Conservation (phyloP, 176 grass and related monocot species). For the Phoenix dactylifera region DNA sequence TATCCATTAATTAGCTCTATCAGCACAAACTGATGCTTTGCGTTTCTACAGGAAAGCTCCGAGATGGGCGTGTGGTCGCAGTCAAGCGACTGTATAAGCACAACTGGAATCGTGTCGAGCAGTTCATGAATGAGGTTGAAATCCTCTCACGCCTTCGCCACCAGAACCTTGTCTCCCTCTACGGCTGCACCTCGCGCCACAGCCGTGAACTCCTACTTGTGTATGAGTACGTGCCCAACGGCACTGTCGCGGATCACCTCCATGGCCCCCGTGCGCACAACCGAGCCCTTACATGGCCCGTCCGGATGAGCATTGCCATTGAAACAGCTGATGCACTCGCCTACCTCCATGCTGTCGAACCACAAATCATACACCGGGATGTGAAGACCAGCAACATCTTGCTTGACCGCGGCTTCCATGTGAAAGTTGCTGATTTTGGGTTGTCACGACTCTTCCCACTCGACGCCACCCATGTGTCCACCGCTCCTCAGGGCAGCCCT, state of each 20-base stretch:
- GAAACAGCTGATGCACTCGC: conserved; percentile 68
- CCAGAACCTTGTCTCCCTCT: no score
- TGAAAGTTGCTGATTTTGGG: conserved; percentile 86
- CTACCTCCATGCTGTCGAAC: conserved; percentile 60
- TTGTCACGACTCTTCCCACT: conserved; percentile 62
- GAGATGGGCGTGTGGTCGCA: conserved; percentile 65
- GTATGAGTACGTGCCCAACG: conserved; percentile 71
- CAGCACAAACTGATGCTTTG: not conserved
- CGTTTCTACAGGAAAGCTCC: conserved; percentile 42
- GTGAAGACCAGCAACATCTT: conserved; percentile 88
- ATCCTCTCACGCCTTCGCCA: no score
- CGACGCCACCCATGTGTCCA: conserved; percentile 83
- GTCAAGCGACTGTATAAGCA: conserved; percentile 86
- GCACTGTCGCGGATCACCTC: conserved; percentile 88
- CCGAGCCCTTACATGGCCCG: conserved; percentile 47
- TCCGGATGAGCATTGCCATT: conserved; percentile 69
- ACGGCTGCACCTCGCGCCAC: conserved; percentile 24
- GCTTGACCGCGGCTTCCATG: conserved; percentile 61
- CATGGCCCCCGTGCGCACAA: conserved; percentile 35
- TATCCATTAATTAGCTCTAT: no score
- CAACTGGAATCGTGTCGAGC: conserved; percentile 51
- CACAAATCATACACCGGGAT: conserved; percentile 76
- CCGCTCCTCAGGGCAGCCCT: conserved; percentile 85
- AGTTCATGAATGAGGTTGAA: conserved; percentile 20
- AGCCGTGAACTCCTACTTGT: conserved; percentile 73